Conservation (phyloP, 352 stramenopile species). For the Saprolegnia parasitica region DNA sequence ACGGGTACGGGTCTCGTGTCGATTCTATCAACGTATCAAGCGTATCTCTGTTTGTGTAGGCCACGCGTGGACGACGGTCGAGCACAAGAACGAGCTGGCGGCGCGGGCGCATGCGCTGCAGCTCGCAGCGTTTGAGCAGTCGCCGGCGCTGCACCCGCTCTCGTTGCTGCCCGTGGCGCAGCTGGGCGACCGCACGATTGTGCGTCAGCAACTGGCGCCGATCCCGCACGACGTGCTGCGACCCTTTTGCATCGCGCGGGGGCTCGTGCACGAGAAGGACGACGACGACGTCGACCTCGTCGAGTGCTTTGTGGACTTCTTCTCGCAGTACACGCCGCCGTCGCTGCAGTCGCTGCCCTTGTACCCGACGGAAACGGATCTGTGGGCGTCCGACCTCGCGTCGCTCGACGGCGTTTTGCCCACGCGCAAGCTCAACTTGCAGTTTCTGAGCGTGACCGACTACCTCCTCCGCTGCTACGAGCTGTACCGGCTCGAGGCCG, state of each 20-base stretch:
- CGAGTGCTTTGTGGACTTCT: conserved; percentile 54
- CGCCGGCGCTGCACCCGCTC: conserved; percentile 50
- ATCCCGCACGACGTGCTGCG: conserved; percentile 36
- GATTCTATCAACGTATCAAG: not conserved
- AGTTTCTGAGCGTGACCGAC: conserved; percentile 94
- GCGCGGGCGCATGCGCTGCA: conserved; percentile 71
- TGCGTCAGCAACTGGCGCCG: conserved; percentile 40
- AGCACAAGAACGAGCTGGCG: conserved; percentile 47
- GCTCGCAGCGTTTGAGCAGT: conserved; percentile 44
- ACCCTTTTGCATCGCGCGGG: conserved; percentile 41
- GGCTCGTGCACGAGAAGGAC: conserved; percentile 41
- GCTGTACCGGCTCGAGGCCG: conserved; percentile 86
- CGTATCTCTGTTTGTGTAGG: conserved; percentile 28
- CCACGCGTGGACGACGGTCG: conserved; percentile 43
- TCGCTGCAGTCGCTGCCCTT: conserved; percentile 35
- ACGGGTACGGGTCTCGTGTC: conserved; percentile 32
- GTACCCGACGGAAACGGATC: conserved; percentile 82
- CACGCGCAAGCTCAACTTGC: conserved; percentile 92
- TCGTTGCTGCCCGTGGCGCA: conserved; percentile 51
- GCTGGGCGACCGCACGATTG: conserved; percentile 43
- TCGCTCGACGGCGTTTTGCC: conserved; percentile 57
- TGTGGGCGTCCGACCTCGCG: conserved; percentile 63
- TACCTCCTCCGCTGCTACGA: conserved; percentile 92
- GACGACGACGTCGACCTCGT: conserved; percentile 48
- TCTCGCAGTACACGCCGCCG: conserved; percentile 37